phyloP scores from a whole-genome alignment of 116 monocot species.

The Iris pallida region DNA sequence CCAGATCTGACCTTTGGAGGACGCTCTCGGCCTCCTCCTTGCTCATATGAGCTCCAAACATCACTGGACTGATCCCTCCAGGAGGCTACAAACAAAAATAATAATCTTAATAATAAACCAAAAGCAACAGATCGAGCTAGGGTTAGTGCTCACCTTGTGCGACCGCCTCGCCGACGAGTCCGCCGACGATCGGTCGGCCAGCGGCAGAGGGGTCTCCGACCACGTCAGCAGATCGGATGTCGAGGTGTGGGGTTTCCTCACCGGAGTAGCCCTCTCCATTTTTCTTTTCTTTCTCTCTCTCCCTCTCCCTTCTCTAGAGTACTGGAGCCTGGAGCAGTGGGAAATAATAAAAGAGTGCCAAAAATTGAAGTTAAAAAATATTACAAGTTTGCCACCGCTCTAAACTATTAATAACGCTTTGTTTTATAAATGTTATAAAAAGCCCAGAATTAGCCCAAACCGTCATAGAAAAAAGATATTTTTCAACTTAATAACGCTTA shows the following conservation, averaged over 20 bases:
- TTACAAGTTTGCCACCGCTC: too few species aligned
- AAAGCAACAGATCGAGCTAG: not conserved
- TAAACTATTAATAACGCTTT: too few species aligned
- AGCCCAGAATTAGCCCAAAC: too few species aligned
- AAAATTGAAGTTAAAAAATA: too few species aligned
- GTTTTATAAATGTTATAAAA: too few species aligned
- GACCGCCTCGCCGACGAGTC: conserved; percentile 10
- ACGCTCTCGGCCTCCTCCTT: conserved; percentile 54
- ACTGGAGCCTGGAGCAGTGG: conserved; percentile 4
- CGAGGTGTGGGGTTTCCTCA: conserved; percentile 36
- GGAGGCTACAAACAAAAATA: conserved; percentile 12
- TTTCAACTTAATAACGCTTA: too few species aligned
- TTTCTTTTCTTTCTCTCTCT: conserved; percentile 4
- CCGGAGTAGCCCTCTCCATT: conserved; percentile 33
- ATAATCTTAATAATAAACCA: not conserved
- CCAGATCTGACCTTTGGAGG: conserved; percentile 45
- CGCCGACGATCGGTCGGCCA: conserved; percentile 4
- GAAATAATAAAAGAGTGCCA: not conserved
- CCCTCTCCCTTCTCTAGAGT: conserved; percentile 11
- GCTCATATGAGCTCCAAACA: conserved; percentile 54
- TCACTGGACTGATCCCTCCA: conserved; percentile 43
- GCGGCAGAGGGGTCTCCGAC: conserved; percentile 20
- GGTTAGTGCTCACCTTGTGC: conserved; percentile 10
- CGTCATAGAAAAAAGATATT: too few species aligned
- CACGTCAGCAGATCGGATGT: conserved; percentile 40